Evolutionary conservation across 2,329 filamentous ascomycete species (phyloP).

Genomic region (Aspergillus niger): DNA sequence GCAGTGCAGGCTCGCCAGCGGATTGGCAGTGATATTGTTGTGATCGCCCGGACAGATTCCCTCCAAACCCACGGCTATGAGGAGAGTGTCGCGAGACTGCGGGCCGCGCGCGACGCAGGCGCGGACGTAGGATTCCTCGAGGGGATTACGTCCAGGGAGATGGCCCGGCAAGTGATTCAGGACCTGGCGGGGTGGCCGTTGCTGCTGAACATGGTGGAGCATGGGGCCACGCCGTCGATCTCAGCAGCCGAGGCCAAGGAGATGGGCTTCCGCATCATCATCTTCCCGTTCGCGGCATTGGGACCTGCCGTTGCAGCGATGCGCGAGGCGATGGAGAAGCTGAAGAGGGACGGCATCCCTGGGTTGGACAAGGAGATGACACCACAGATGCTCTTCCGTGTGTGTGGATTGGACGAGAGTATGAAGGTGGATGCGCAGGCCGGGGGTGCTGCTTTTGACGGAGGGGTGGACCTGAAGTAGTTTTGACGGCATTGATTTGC

Average conservation of each 20-base stretch:
- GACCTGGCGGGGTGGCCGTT: conserved; percentile 44
- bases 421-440: conserved; percentile 44
- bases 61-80: conserved; percentile 42
- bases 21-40: conserved; percentile 44
- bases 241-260: conserved; percentile 41
- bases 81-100: conserved; percentile 40
- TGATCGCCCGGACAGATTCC: conserved; percentile 49
- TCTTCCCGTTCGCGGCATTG: conserved; percentile 45
- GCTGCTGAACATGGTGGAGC: conserved; percentile 49
- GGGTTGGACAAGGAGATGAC: conserved; percentile 33
- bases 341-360: conserved; percentile 40
- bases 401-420: conserved; percentile 47
- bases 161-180: conserved; percentile 37
- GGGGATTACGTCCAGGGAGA: conserved; percentile 42
- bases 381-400: conserved; percentile 45
- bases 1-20: conserved; percentile 39
- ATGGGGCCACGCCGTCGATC: conserved; percentile 45
- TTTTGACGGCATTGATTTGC: background rate
- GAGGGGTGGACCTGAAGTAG: conserved; percentile 33
- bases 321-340: conserved; percentile 37
- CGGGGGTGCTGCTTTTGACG: conserved; percentile 38
- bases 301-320: conserved; percentile 43
- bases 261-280: conserved; percentile 47
- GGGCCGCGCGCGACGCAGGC: conserved; percentile 43
- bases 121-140: conserved; percentile 48